These are phyloP conservation scores for Solanum microdontum DNA, from an alignment of 257 asterid genomes.

Conservation along the genomic window DNA sequence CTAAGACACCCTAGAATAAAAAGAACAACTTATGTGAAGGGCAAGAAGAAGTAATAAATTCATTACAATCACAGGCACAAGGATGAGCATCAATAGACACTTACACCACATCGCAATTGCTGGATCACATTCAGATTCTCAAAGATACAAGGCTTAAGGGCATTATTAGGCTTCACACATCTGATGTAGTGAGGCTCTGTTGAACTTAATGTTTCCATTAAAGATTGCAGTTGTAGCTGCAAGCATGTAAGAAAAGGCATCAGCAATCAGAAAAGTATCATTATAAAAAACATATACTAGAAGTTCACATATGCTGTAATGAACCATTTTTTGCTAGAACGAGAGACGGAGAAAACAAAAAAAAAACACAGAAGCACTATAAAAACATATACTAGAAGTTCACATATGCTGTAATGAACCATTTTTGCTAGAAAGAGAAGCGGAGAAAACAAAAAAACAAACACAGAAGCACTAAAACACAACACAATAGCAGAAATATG, in stretches of 20 bases:
- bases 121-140: conserved; percentile 86
- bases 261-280: conserved; percentile 10
- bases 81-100: conserved; percentile 23
- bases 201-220: conserved; percentile 88
- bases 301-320: neutral
- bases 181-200: conserved; percentile 99
- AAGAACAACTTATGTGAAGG: neutral
- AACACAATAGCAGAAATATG: neutral
- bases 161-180: conserved; percentile 95
- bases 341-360: neutral
- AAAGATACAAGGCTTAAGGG: conserved; percentile 87
- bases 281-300: neutral
- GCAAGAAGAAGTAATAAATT: neutral
- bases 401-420: neutral
- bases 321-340: neutral
- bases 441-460: neutral
- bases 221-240: conserved; percentile 95
- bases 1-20: conserved; percentile 77
- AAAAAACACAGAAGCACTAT: neutral
- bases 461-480: neutral
- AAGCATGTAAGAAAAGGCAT: conserved; percentile 18
- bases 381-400: neutral
- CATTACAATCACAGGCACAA: neutral
- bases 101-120: conserved; percentile 98
- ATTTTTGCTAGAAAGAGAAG: neutral